phyloP scores from a whole-genome alignment of 2,329 filamentous ascomycete genomes.

The Aspergillus vadensis region DNA sequence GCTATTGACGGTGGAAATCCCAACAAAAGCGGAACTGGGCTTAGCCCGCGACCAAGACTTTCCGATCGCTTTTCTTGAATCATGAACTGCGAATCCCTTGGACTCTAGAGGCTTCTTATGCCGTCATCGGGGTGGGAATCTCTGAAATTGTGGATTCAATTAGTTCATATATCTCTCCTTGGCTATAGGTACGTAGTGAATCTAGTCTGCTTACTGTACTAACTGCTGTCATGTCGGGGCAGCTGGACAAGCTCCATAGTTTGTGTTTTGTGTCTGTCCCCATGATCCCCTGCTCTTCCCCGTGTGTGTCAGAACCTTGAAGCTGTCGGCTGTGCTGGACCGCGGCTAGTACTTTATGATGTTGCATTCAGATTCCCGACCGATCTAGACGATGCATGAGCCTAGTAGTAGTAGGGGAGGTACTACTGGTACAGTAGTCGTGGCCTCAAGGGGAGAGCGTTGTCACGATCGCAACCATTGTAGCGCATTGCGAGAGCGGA shows the following conservation, averaged over 20 bases:
- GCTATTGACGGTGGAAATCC: slow-evolving; percentile 5
- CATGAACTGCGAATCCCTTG: no score
- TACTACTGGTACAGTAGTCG: neutral
- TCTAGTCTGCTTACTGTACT: no score
- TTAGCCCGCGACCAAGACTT: neutral
- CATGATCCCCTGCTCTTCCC: neutral
- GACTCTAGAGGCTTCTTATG: no score
- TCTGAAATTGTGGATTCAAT: no score
- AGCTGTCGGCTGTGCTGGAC: neutral
- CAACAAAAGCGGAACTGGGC: slow-evolving; percentile 12
- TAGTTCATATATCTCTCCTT: neutral
- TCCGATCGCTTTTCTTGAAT: no score
- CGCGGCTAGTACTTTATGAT: neutral
- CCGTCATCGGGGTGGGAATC: no score
- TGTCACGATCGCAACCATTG: neutral
- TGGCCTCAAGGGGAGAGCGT: neutral
- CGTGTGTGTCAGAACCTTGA: neutral
- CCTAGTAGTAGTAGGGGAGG: neutral
- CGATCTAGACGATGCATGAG: neutral
- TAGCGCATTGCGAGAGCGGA: neutral
- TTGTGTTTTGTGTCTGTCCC: neutral
- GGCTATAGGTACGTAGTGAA: neutral
- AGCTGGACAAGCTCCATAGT: neutral
- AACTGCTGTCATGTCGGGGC: neutral
- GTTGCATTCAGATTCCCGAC: neutral